Evolutionary conservation across 768 basidiomycete genomes (phyloP), one percentile per base, ranked within the genome.

Genomic region (Termitomyces sp.): DNA sequence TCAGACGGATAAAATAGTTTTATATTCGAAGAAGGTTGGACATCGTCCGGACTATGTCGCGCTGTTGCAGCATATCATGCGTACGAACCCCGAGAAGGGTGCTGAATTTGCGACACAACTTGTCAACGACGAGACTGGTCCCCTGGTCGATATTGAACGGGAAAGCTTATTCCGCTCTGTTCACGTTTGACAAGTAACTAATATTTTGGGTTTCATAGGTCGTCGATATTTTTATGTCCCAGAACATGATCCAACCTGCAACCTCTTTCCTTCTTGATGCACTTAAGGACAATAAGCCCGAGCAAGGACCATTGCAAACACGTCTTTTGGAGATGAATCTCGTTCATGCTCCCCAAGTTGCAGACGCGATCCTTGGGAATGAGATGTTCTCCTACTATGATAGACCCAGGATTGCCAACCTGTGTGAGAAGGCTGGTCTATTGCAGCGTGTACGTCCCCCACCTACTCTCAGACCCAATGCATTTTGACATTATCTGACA

Each of bases 341-440:
- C 50, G 77, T 98, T 57, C 91, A 97, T 72, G 97, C 97, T 4
- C 97, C 97, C 64, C 97, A 98, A 74, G 97, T 98, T 57, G 97
- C 97, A 0, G 97, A 99, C 71, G 97, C 97, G 4, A 99, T 99
- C 66, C 88, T 99, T 42, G 94, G 94, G 34, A 99, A 98, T 73
- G 93, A 98, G 71, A 97, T 99, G 94, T 98, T 98, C 75, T 83
- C 89, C 5, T 88, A 98, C 72, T 98, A 98, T 69, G 97, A 99
- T 74, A 86, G 92, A 34, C 94, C 97, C 5, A 83, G 97, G 60
- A 94, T 99, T 69, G 97, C 97, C 65, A 98, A 98, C 75, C 82
- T 99, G 57, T 98, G 96, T 69, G 97, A 99, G 81, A 97, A 97
- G 79, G 97, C 97, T 62, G 97, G 97, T 52, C 77, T 99, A 47